These are phyloP conservation scores for Trametes cingulata DNA, from an alignment of 768 basidiomycete species.

Conservation along the genomic window DNA sequence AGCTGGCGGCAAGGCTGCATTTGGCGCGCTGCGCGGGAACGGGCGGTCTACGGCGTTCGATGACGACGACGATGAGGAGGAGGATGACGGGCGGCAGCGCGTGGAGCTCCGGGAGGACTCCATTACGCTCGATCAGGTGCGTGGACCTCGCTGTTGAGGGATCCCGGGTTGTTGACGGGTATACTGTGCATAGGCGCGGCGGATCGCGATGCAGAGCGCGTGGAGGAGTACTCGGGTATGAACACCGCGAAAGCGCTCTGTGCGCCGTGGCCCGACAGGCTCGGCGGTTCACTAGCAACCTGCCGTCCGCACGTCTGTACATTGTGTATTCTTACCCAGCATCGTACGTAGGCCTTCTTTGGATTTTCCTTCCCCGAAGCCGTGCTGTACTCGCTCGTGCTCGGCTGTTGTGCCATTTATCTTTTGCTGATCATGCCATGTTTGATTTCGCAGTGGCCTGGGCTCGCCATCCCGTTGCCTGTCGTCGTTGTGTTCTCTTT, in stretches of 20 bases:
- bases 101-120: constrained; percentile 80
- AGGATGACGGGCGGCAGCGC: constrained; percentile 59
- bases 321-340: constrained; percentile 2
- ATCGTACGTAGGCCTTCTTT: constrained; percentile 1
- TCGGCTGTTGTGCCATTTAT: neutral
- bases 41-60: constrained; percentile 43
- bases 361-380: neutral
- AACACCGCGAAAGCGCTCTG: constrained; percentile 11
- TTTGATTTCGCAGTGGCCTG: neutral
- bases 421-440: neutral
- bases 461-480: neutral
- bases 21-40: constrained; percentile 68
- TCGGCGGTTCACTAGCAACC: neutral
- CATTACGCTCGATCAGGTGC: constrained; percentile 91
- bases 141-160: constrained; percentile 20
- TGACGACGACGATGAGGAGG: constrained; percentile 71
- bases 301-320: neutral
- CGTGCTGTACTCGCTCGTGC: neutral
- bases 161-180: neutral
- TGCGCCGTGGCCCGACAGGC: neutral
- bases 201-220: constrained; percentile 88
- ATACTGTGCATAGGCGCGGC: constrained; percentile 56
- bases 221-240: constrained; percentile 73
- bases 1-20: constrained; percentile 80
- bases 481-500: neutral